Conservation (phyloP, 1,284 basidiomycete species). For the Rhizoctonia solani region DNA sequence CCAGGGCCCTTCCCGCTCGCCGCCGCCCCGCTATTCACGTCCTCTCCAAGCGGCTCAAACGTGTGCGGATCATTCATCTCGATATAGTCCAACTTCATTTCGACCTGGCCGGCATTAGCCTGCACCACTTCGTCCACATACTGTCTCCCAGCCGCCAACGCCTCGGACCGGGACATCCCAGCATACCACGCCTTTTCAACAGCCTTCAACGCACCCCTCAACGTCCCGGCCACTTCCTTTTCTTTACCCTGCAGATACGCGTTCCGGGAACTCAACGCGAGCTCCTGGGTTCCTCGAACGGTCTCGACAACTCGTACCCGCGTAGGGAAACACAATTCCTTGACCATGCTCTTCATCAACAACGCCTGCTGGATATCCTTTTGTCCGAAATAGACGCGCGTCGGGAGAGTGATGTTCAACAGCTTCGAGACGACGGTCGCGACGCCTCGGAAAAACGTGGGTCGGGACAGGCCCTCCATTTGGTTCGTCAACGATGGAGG, state of each 20-base stretch:
- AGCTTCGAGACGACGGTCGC: slow-evolving; percentile 95
- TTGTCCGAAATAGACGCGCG: slow-evolving; percentile 93
- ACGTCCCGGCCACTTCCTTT: slow-evolving; percentile 67
- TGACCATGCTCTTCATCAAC: slow-evolving; percentile 79
- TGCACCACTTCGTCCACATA: slow-evolving; percentile 48
- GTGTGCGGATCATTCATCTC: slow-evolving; percentile 83
- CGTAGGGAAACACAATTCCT: slow-evolving; percentile 62
- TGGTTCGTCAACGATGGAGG: slow-evolving; percentile 55
- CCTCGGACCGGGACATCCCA: slow-evolving; percentile 56
- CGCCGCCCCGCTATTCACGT: slow-evolving; percentile 40
- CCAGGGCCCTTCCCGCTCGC: slow-evolving; percentile 47
- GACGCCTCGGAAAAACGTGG: slow-evolving; percentile 94
- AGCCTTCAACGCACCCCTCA: slow-evolving; percentile 69
- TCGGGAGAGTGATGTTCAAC: slow-evolving; percentile 93
- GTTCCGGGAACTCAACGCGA: slow-evolving; percentile 90
- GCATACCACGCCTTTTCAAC: slow-evolving; percentile 60
- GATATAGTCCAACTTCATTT: slow-evolving; percentile 80
- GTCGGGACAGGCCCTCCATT: slow-evolving; percentile 84
- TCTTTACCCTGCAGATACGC: slow-evolving; percentile 75
- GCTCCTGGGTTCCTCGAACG: slow-evolving; percentile 37
- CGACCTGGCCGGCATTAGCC: slow-evolving; percentile 54
- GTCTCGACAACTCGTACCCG: slow-evolving; percentile 16
- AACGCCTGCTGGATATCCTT: slow-evolving; percentile 98
- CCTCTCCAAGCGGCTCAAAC: slow-evolving; percentile 62
- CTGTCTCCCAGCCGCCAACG: slow-evolving; percentile 46